Conservation (phyloP, 1,139 yeast species). For the Geotrichum candidum region DNA sequence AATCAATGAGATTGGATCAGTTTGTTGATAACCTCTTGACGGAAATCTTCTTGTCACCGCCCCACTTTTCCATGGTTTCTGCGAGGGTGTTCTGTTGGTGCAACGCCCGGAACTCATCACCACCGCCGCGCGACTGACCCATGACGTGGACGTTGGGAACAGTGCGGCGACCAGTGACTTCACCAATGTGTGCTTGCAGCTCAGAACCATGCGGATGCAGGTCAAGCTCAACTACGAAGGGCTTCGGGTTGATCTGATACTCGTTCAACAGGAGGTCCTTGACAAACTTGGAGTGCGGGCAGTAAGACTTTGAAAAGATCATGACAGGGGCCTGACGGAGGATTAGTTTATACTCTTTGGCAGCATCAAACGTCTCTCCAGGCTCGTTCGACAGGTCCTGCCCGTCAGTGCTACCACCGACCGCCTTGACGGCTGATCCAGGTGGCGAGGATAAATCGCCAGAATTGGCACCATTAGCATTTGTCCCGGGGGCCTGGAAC, state of each 20-base stretch:
- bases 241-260: constrained; percentile 68
- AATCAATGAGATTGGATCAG: background rate
- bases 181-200: constrained; percentile 69
- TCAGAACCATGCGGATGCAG: constrained; percentile 62
- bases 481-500: constrained; percentile 10
- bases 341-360: constrained; percentile 53
- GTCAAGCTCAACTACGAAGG: constrained; percentile 75
- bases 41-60: constrained; percentile 30
- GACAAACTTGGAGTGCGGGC: constrained; percentile 65
- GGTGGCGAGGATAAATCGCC: background rate
- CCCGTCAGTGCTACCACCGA: constrained; percentile 1
- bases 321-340: constrained; percentile 54
- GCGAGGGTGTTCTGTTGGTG: constrained; percentile 53
- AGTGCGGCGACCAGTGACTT: constrained; percentile 80
- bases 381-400: constrained; percentile 30
- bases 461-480: background rate
- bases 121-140: constrained; percentile 88
- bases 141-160: constrained; percentile 88
- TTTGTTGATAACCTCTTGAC: background rate
- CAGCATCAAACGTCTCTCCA: constrained; percentile 49
- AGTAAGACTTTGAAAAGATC: constrained; percentile 43
- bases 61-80: constrained; percentile 53
- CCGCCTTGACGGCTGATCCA: background rate
- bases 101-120: constrained; percentile 66
- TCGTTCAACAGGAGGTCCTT: constrained; percentile 59